Base-by-base conservation (phyloP, 2,329 filamentous ascomycete species). In the Alternaria triticina region DNA sequence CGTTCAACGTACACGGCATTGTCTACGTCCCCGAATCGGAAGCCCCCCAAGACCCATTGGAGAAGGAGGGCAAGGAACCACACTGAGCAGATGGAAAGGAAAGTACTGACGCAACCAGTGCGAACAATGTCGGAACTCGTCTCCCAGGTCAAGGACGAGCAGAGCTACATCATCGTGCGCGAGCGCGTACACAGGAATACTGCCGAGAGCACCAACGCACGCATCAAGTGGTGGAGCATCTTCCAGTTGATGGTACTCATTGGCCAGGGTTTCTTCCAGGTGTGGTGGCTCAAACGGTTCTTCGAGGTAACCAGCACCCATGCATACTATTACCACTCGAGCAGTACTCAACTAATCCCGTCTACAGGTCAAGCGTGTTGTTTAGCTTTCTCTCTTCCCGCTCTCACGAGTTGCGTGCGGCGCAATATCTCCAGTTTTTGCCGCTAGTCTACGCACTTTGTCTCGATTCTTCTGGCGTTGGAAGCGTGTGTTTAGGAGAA, bases 211-310 rank as follows among this genome's bases (percentile, higher is more conserved):
- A 99, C 96, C 76, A 99, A 99, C 82, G 88, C 89, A 73, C 88
- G 96, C 71, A 96, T 99, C 80, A 99, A 99, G 86, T 99, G 96
- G 96, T 99, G 96, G 96, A 97, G 96, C 82, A 88, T 98, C 74
- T 98, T 98, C 82, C 94, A 99, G 83, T 89, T 99, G 69, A 87
- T 89, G 60, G 90, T 98, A 54, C 88, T 99, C 67, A 86, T 96
- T 70, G 94, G 91, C 75, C 93, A 98, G 85, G 96, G 94, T 65
- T 85, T 97, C 70, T 99, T 99, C 86, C 96, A 99, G 85, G 95
- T 99, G 70, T 99, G 96, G 95, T 99, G 96, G 94, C 83, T 99
- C 80, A 96, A 97, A 85, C 89, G 96, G 78, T 99, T 99, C 87
- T 97, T 97, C 79, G 94, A 97, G 89, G 89, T 90, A 79, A 62